Base-by-base conservation (phyloP, 768 basidiomycete genomes). In the Pleurotus giganteus region DNA sequence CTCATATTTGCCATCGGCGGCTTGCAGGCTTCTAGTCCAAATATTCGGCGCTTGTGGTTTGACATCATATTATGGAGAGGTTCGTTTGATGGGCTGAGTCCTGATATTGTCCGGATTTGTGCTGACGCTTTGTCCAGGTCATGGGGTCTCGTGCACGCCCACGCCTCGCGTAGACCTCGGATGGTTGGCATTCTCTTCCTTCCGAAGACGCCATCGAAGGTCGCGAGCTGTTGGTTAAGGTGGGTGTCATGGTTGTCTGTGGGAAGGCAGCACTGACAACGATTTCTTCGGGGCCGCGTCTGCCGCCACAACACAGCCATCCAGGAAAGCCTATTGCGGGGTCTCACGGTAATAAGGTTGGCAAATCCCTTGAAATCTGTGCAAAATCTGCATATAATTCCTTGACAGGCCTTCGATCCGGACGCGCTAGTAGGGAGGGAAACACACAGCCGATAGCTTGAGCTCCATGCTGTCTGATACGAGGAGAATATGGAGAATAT, bases 281-380 rank as follows among this genome's bases (percentile, higher is more conserved):
- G 26, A 31, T 37, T 37, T 37, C 32, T 37, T 51, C 49, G 49
- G 49, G 34, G 26, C 49, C 49, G 49, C 39, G 39, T 17, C 39
- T 19, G 39, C 39, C 39, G 19, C 31, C 27, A 45, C 24, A 29
- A 28, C 49, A 51, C 49, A 51, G 49, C 49, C 49, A 51, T 34
- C 49, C 36, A 15, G 19, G 46, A 47, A 47, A 39, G 49, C 49
- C 34, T 51, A 51, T 51, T 51, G 49, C 31, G 31, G 49, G 49
- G 49, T 51, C 49, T 24, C 49, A 51, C 49, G 49, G 34, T 51
- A 34, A 51, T 51, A 37, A 51, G 34, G 23, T 37, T 51, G 34
- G 49, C 49, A 51, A 51, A 51, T 51, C 49, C 36, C 27, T 12
- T 28, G 44, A 28, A 45, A 23, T 24, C 26, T 7, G 27, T 13